phyloP scores from a whole-genome alignment of 768 basidiomycete genomes.

The Lepiota venenata region DNA sequence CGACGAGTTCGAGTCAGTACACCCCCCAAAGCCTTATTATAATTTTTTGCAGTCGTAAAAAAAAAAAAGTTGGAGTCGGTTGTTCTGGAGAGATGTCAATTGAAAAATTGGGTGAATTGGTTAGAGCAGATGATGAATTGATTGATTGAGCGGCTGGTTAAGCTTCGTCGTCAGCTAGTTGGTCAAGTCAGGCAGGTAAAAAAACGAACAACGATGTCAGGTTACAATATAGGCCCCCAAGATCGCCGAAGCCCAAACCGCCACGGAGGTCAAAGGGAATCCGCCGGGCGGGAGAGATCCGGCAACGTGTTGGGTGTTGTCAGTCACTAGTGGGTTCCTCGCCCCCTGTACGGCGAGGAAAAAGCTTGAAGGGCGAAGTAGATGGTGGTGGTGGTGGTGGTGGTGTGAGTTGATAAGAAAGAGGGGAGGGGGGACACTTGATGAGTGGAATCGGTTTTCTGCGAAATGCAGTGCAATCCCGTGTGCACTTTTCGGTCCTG shows the following conservation, averaged over 20 bases:
- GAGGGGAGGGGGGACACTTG: slow-evolving; percentile 13
- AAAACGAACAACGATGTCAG: slow-evolving; percentile 16
- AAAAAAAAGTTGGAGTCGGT: no score
- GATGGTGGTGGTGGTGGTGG: slow-evolving; percentile 10
- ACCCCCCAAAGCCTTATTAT: not conserved
- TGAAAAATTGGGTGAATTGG: not conserved
- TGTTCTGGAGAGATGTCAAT: not conserved
- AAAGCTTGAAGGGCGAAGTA: slow-evolving; percentile 42
- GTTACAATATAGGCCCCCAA: slow-evolving; percentile 32
- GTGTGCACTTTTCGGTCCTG: slow-evolving; percentile 28
- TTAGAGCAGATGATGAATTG: not conserved
- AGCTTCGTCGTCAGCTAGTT: slow-evolving; percentile 16
- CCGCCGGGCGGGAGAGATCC: slow-evolving; percentile 61
- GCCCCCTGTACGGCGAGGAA: slow-evolving; percentile 71
- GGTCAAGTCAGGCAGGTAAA: not conserved
- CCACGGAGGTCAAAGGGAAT: slow-evolving; percentile 54
- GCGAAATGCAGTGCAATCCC: not conserved
- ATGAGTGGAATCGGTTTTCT: slow-evolving; percentile 7
- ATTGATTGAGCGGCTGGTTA: slow-evolving; percentile 4
- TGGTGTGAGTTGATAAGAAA: slow-evolving; percentile 2
- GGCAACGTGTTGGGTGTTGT: slow-evolving; percentile 44
- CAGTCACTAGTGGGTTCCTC: slow-evolving; percentile 62
- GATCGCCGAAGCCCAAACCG: slow-evolving; percentile 72
- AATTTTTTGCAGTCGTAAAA: not conserved
- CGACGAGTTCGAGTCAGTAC: no score